Conservation (phyloP, 306 rosid genomes). For the Begonia loranthoides region DNA sequence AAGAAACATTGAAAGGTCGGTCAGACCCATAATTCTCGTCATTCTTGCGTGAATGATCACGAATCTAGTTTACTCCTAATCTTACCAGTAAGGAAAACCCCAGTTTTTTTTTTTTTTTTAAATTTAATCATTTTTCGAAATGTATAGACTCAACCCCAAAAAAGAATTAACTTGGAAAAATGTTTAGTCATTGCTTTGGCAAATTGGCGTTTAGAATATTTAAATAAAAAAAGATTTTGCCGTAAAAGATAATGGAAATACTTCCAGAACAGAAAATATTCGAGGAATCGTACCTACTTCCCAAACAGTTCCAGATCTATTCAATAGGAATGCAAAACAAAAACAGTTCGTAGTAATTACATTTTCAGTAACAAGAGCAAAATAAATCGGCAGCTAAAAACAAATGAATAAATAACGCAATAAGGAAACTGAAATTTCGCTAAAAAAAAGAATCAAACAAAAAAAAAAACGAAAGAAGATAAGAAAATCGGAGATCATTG, state of each 20-base stretch:
- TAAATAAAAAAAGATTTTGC: too few relatives aligned
- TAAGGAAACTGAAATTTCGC: not conserved
- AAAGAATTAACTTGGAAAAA: too few relatives aligned
- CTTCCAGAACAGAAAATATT: too few relatives aligned
- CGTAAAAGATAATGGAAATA: too few relatives aligned
- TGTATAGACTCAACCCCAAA: not conserved
- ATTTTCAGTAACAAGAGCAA: not conserved
- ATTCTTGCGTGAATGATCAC: conserved; percentile 29
- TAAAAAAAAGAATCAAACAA: not conserved
- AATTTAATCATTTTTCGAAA: not conserved
- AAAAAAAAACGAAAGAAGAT: not conserved
- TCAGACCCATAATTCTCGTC: conserved; percentile 18
- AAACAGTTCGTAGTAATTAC: not conserved
- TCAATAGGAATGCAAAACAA: not conserved
- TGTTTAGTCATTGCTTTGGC: too few relatives aligned
- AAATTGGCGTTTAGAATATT: too few relatives aligned
- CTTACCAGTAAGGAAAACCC: not conserved
- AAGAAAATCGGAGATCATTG: conserved; percentile 22
- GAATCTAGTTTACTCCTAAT: not conserved
- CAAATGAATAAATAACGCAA: too few relatives aligned
- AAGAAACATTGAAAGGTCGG: too few relatives aligned
- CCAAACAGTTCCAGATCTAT: too few relatives aligned
- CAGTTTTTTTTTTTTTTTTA: not conserved
- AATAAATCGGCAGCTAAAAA: not conserved
- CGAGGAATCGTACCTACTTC: too few relatives aligned